Percentiles rank a stretch among this genome's conserved stretches.
These are phyloP conservation scores for Thermomyces lanuginosus DNA, from an alignment of 2,329 filamentous ascomycete species.

Conservation along the genomic window DNA sequence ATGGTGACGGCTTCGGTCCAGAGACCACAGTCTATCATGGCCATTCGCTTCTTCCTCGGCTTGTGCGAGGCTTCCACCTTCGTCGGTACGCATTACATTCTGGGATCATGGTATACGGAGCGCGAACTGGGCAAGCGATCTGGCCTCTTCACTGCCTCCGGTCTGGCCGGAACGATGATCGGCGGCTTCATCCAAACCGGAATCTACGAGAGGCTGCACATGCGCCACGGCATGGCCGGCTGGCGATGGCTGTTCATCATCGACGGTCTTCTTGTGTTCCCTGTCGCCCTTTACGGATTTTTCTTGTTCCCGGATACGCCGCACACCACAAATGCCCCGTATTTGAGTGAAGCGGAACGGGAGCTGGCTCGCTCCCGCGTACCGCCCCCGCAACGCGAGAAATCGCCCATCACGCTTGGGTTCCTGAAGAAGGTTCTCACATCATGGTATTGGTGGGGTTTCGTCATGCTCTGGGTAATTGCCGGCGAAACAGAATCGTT, in stretches of 20 bases:
- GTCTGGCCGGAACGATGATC: conserved; percentile 22
- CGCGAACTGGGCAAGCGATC: conserved; percentile 23
- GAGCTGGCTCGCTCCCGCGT: conserved; percentile 1
- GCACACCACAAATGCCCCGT: conserved; percentile 2
- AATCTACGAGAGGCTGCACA: conserved; percentile 16
- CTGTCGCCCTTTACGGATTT: conserved; percentile 5
- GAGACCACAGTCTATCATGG: conserved; percentile 17
- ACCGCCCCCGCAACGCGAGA: background rate
- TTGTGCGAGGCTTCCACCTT: conserved; percentile 18
- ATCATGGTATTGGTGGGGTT: conserved; percentile 16
- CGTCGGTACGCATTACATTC: conserved; percentile 21
- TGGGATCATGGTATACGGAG: conserved; percentile 30
- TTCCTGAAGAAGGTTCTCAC: conserved; percentile 12
- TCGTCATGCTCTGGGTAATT: conserved; percentile 32
- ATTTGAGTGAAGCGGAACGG: conserved; percentile 3
- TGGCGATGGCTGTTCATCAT: conserved; percentile 24
- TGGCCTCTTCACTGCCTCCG: conserved; percentile 20
- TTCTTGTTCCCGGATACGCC: conserved; percentile 5
- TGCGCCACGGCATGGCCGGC: conserved; percentile 13
- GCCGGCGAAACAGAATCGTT: conserved; percentile 55
- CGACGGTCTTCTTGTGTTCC: conserved; percentile 5
- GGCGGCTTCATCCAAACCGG: conserved; percentile 21
- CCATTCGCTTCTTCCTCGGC: conserved; percentile 24
- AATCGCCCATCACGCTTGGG: background rate
- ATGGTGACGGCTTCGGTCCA: conserved; percentile 17